These are phyloP conservation scores for Populus ilicifolia DNA, from an alignment of 345 rosid species.

Conservation along the genomic window DNA sequence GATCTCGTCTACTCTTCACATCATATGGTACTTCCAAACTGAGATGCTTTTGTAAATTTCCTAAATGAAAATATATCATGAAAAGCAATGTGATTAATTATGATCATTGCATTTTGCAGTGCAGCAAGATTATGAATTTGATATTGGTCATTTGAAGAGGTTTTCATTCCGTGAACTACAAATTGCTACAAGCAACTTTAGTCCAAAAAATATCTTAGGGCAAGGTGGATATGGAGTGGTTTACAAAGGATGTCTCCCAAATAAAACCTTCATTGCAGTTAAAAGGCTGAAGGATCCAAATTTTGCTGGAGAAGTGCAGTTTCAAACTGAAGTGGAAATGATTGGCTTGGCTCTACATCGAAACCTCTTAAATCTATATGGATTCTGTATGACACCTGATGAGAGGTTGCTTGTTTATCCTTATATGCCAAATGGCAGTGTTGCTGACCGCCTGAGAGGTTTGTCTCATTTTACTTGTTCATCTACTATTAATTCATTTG, in stretches of 20 bases:
- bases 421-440: conserved; percentile 94
- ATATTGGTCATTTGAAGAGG: conserved; percentile 79
- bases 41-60: background rate
- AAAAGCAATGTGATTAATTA: background rate
- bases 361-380: conserved; percentile 77
- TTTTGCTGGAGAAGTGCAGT: conserved; percentile 86
- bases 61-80: background rate
- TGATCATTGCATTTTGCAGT: conserved; percentile 38
- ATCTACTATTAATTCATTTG: background rate
- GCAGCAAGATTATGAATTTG: conserved; percentile 86
- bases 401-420: conserved; percentile 95
- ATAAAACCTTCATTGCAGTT: conserved; percentile 71
- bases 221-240: conserved; percentile 98
- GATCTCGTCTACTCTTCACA: conserved; percentile 51
- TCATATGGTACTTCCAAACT: conserved; percentile 52
- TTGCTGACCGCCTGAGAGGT: conserved; percentile 92
- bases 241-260: conserved; percentile 80
- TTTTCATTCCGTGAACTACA: conserved; percentile 81
- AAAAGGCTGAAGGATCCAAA: conserved; percentile 92
- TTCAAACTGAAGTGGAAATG: conserved; percentile 97
- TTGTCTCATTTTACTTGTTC: conserved; percentile 11
- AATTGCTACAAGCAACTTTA: conserved; percentile 70
- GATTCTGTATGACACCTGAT: conserved; percentile 78
- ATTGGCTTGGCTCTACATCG: conserved; percentile 93
- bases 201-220: conserved; percentile 71